Base-by-base conservation (phyloP, 129 eudicot species). In the Chrysanthemum lavandulifolium region DNA sequence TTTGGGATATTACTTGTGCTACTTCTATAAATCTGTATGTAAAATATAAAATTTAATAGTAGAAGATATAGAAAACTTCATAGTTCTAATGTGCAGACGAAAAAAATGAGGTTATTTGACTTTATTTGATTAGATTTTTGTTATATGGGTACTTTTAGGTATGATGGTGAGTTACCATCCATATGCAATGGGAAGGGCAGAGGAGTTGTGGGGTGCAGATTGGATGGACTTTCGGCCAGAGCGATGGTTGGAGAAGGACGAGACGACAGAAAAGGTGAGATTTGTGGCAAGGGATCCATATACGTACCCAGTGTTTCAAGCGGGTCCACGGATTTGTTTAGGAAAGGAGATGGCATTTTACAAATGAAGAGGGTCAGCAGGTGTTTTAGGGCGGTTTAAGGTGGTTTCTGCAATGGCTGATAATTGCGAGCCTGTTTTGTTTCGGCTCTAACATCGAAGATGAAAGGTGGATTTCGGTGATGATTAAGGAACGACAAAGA, bases 271-370 rank as follows among this genome's bases (percentile, higher is more conserved):
- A 27, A 76, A 77, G 50, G 53, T 76, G 78, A 75, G 47, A 51
- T 84, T 86, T n/a, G 11, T 31, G 52, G 64, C 61, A 0, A 75
- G 19, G 70, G 87, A 84, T 73, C 68, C 83, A 7, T 89, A 78
- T 57, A 53, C 55, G 12, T 89, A 86, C 36, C 89, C 91, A 36
- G 91, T 89, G 65, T 89, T 89, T 71, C 89, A 89, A 19, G 96
- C 89, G 21, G 96, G 91, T 31, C 96, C 96, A 0, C 82, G 96
- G 77, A 72, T 86, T 54, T 89, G 96, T 86, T 68, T 84, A 58
- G 96, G 96, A 16, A 89, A 89, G 51, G 89, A 89, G 47, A 84
- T 89, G 89, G 89, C 96, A 4, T 82, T 82, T 66, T 86, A 78
- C 96, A 89, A 14, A 86, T 89, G 96, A 86, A 89, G 82, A 79